phyloP scores from a whole-genome alignment of 2,329 filamentous ascomycete genomes.

The Aspergillus sp. region DNA sequence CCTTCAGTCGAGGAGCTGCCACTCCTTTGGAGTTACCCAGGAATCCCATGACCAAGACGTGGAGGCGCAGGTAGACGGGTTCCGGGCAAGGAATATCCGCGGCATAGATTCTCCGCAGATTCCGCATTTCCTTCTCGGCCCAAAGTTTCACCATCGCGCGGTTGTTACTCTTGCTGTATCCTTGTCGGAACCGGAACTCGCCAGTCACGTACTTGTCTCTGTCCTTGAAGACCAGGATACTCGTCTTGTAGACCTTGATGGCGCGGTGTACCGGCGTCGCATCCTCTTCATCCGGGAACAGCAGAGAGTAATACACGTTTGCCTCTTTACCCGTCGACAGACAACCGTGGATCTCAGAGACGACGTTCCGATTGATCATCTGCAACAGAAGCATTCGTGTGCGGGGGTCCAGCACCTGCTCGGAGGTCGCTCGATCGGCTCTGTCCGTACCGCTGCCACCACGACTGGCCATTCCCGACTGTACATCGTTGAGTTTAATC shows the following conservation, averaged over 20 bases:
- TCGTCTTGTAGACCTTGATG: constrained; percentile 99
- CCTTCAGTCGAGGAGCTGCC: constrained; percentile 83
- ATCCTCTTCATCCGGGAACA: constrained; percentile 52
- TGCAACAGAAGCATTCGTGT: constrained; percentile 95
- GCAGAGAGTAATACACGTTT: constrained; percentile 91
- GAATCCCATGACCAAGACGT: constrained; percentile 94
- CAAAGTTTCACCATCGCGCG: constrained; percentile 97
- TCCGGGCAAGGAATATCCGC: constrained; percentile 89
- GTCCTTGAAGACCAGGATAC: constrained; percentile 97
- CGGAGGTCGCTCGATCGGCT: constrained; percentile 86
- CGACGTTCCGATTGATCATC: constrained; percentile 88
- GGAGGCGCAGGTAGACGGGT: constrained; percentile 83
- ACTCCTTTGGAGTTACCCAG: constrained; percentile 83
- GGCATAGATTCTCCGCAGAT: constrained; percentile 77
- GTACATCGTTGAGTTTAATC: constrained; percentile 70
- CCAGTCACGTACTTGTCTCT: constrained; percentile 93
- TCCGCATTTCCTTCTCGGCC: constrained; percentile 98
- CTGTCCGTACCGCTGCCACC: constrained; percentile 62
- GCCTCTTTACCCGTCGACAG: constrained; percentile 97
- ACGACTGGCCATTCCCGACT: constrained; percentile 53
- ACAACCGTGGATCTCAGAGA: constrained; percentile 91
- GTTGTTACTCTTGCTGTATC: constrained; percentile 92
- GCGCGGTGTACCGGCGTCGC: constrained; percentile 67
- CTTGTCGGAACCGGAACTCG: constrained; percentile 85
- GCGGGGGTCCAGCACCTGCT: constrained; percentile 89